Evolutionary conservation across 2,329 filamentous ascomycete genomes (phyloP).

Genomic region (Aureobasidium sp.): DNA sequence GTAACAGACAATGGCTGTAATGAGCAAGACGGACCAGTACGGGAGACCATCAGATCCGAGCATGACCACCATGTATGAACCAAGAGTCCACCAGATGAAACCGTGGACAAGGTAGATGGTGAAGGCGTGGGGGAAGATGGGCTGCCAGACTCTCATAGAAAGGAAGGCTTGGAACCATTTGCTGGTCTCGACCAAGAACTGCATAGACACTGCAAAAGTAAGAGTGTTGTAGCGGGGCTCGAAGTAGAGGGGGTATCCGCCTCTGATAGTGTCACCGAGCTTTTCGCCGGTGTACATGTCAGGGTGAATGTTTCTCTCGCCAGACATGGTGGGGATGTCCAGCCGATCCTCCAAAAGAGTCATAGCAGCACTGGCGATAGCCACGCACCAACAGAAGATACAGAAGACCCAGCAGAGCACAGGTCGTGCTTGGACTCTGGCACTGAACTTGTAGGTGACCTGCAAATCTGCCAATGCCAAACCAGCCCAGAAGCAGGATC

Average conservation of each 20-base stretch:
- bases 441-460: slow-evolving; percentile 40
- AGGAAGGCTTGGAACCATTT: slow-evolving; percentile 37
- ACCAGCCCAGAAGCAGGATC: slow-evolving; percentile 40
- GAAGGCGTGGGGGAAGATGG: slow-evolving; percentile 44
- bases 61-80: slow-evolving; percentile 32
- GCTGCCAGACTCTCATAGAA: slow-evolving; percentile 33
- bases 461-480: slow-evolving; percentile 41
- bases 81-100: slow-evolving; percentile 40
- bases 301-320: slow-evolving; percentile 40
- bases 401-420: slow-evolving; percentile 34
- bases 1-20: slow-evolving; percentile 34
- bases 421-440: slow-evolving; percentile 31
- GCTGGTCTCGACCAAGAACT: slow-evolving; percentile 31
- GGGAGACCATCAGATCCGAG: slow-evolving; percentile 27
- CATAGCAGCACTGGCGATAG: slow-evolving; percentile 25
- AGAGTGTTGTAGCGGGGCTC: slow-evolving; percentile 39
- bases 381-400: slow-evolving; percentile 21
- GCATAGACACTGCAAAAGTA: slow-evolving; percentile 32
- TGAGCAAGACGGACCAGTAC: slow-evolving; percentile 31
- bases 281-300: slow-evolving; percentile 34
- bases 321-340: slow-evolving; percentile 33
- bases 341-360: slow-evolving; percentile 34
- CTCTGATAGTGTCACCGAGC: slow-evolving; percentile 29
- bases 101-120: slow-evolving; percentile 45
- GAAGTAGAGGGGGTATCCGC: slow-evolving; percentile 39